phyloP scores from a whole-genome alignment of 768 basidiomycete genomes.

The Hirschioporus abietinus region DNA sequence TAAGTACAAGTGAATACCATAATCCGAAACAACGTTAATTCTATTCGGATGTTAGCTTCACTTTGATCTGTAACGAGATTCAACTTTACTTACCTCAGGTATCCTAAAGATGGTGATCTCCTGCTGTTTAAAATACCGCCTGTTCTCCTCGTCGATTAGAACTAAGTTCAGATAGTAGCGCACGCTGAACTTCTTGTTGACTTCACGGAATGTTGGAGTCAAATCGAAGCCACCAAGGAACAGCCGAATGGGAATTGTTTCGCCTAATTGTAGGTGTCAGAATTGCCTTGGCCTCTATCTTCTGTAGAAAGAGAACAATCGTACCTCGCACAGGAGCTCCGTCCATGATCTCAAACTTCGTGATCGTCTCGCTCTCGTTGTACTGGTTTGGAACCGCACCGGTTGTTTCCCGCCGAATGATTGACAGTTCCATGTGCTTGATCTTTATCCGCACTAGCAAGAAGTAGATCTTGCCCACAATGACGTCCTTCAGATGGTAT shows the following conservation, averaged over 20 bases:
- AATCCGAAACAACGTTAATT: not conserved
- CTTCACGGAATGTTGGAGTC: slow-evolving; percentile 97
- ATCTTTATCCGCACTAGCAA: slow-evolving; percentile 98
- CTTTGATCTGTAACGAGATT: not conserved
- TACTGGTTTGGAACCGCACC: slow-evolving; percentile 98
- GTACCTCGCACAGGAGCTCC: slow-evolving; percentile 92
- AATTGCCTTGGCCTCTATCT: not conserved
- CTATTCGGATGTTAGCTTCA: not conserved
- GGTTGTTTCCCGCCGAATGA: slow-evolving; percentile 95
- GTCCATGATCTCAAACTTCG: slow-evolving; percentile 99
- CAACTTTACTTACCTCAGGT: slow-evolving; percentile 57
- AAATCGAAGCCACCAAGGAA: slow-evolving; percentile 98
- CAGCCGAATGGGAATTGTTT: slow-evolving; percentile 95
- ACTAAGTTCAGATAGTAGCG: slow-evolving; percentile 97
- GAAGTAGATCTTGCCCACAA: slow-evolving; percentile 99
- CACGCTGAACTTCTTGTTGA: slow-evolving; percentile 98
- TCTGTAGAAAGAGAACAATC: slow-evolving; percentile 12
- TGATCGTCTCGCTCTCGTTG: slow-evolving; percentile 98
- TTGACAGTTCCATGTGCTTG: slow-evolving; percentile 99
- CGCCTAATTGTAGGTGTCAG: slow-evolving; percentile 47
- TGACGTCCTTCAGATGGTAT: slow-evolving; percentile 98
- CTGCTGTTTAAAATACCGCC: slow-evolving; percentile 97
- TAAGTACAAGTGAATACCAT: not conserved
- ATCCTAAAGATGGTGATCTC: slow-evolving; percentile 90
- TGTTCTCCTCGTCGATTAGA: slow-evolving; percentile 95